Percentiles rank a stretch among this genome's conserved stretches.
Evolutionary conservation across 1,284 basidiomycete species (phyloP).

Genomic region (Ustilago cynodontis): DNA sequence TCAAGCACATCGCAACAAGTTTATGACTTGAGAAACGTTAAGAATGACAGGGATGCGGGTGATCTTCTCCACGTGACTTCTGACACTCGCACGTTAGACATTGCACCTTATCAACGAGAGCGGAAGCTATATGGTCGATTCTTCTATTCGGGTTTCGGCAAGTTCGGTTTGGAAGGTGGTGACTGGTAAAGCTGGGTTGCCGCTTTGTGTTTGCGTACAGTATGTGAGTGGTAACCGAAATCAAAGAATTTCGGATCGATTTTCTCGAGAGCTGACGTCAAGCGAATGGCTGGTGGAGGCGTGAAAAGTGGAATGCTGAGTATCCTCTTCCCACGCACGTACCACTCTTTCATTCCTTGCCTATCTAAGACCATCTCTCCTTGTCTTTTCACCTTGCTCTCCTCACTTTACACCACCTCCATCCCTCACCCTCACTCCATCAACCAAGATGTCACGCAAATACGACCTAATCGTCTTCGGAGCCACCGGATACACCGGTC

Average conservation of each 20-base stretch:
- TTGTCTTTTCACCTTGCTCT: neutral
- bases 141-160: too few species aligned
- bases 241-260: slow-evolving; percentile 5
- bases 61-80: too few species aligned
- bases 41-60: too few species aligned
- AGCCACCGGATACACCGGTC: slow-evolving; percentile 66
- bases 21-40: too few species aligned
- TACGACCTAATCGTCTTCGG: slow-evolving; percentile 63
- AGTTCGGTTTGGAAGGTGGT: too few species aligned
- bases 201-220: neutral
- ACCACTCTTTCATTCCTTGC: neutral
- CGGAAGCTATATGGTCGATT: neutral
- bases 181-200: neutral
- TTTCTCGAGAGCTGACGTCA: slow-evolving; percentile 6
- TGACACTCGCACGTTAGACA: too few species aligned
- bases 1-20: too few species aligned
- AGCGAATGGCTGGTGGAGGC: neutral
- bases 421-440: neutral
- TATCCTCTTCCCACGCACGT: neutral
- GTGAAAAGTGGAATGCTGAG: slow-evolving; percentile 6
- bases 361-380: neutral
- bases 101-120: too few species aligned
- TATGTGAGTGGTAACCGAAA: slow-evolving; percentile 3
- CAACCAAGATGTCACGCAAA: slow-evolving; percentile 39
- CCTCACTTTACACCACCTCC: neutral